phyloP scores from a whole-genome alignment of 371 early-diverging fungal genomes.

The Globomyces sp. region DNA sequence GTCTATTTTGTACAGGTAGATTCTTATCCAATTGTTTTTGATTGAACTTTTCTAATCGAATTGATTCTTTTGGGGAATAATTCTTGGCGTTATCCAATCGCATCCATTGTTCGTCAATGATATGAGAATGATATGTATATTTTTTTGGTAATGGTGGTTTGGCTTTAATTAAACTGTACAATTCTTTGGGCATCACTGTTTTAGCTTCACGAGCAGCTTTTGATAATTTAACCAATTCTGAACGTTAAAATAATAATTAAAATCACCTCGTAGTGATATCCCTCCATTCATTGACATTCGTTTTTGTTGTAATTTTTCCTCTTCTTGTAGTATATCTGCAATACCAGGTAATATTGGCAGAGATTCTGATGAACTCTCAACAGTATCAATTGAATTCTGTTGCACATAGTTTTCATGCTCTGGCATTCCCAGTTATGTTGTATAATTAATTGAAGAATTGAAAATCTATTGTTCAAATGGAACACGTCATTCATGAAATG shows the following conservation, averaged over 20 bases:
- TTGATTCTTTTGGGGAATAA: slow-evolving; percentile 18
- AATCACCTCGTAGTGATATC: no score
- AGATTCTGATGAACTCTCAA: no score
- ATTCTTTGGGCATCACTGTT: slow-evolving; percentile 31
- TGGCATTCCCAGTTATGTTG: no score
- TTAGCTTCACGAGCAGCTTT: slow-evolving; percentile 31
- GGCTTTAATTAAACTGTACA: slow-evolving; percentile 40
- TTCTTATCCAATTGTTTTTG: slow-evolving; percentile 3
- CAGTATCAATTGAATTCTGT: no score
- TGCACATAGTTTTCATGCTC: no score
- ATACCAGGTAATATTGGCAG: no score
- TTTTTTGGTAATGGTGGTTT: slow-evolving; percentile 31
- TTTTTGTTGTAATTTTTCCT: no score
- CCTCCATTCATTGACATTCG: no score
- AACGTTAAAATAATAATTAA: neutral
- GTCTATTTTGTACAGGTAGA: neutral
- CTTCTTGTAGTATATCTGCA: no score
- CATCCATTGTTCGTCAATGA: slow-evolving; percentile 26
- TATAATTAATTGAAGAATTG: no score
- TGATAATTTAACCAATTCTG: slow-evolving; percentile 42
- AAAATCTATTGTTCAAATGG: no score
- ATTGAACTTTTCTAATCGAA: neutral
- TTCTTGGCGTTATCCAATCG: slow-evolving; percentile 26
- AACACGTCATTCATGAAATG: no score
- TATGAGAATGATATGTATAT: slow-evolving; percentile 20